These are phyloP conservation scores for Thelonectria blattea DNA, from an alignment of 2,329 filamentous ascomycete species.

Conservation along the genomic window DNA sequence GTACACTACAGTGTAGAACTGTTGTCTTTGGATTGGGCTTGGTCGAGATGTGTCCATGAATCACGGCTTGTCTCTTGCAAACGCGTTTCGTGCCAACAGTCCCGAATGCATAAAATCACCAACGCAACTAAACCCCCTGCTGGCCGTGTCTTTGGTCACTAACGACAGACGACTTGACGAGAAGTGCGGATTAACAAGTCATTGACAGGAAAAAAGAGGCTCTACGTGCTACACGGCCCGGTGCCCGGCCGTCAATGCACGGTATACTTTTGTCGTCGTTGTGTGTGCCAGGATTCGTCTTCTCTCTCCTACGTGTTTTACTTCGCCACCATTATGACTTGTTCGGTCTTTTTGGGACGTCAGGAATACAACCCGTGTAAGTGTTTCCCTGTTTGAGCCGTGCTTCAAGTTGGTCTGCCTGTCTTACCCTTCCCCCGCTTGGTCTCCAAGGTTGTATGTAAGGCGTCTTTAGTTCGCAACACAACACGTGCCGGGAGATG, in stretches of 20 bases:
- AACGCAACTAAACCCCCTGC: too few relatives aligned
- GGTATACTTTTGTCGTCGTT: conserved; percentile 9
- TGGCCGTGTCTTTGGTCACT: too few relatives aligned
- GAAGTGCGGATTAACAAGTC: too few relatives aligned
- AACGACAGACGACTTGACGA: too few relatives aligned
- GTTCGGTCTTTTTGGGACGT: neutral
- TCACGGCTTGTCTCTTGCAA: too few relatives aligned
- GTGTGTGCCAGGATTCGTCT: neutral
- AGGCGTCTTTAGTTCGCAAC: conserved; percentile 16
- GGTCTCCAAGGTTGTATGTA: too few relatives aligned
- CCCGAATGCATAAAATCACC: too few relatives aligned
- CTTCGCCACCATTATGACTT: conserved; percentile 8
- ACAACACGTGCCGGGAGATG: conserved; percentile 6
- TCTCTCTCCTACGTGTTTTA: neutral
- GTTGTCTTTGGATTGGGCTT: neutral
- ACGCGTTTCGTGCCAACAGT: too few relatives aligned
- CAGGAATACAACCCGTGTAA: too few relatives aligned
- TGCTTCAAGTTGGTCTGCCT: neutral
- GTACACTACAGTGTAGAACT: neutral
- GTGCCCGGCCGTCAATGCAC: conserved; percentile 17
- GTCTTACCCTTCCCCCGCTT: too few relatives aligned
- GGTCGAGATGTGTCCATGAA: too few relatives aligned
- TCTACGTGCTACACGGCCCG: neutral
- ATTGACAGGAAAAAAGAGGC: neutral
- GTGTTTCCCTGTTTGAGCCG: conserved; percentile 5